phyloP scores from a whole-genome alignment of 23 red algal genomes.

The Porphyridium purpureum region DNA sequence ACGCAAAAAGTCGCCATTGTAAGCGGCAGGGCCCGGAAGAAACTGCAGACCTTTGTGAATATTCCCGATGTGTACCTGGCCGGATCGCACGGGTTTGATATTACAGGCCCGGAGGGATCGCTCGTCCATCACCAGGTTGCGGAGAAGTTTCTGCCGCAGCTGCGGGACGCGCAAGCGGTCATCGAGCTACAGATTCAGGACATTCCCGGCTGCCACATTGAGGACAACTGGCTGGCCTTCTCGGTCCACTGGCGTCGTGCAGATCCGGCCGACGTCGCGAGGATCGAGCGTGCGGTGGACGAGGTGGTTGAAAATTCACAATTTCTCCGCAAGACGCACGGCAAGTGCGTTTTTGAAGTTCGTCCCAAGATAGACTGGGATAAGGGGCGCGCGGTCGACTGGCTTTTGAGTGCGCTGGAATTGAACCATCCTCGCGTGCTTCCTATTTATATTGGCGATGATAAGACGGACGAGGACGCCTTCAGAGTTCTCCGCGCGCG shows the following conservation, averaged over 20 bases:
- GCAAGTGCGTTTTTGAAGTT: conserved; percentile 84
- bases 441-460: conserved; percentile 91
- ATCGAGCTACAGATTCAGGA: not conserved
- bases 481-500: too few species aligned
- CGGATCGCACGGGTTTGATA: conserved; percentile 85
- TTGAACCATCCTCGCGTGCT: conserved; percentile 38
- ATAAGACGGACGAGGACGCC: conserved; percentile 80
- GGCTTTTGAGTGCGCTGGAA: conserved; percentile 33
- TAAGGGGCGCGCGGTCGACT: conserved; percentile 80
- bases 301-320: conserved; percentile 16
- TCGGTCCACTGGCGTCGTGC: conserved; percentile 57
- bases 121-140: conserved; percentile 44
- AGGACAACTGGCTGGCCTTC: conserved; percentile 64
- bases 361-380: conserved; percentile 65
- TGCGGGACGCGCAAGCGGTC: conserved; percentile 9
- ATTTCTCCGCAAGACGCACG: conserved; percentile 31
- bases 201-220: conserved; percentile 34
- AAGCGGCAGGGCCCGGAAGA: conserved; percentile 41
- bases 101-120: conserved; percentile 15
- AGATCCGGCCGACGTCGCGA: conserved; percentile 4
- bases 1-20: conserved; percentile 61
- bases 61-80: conserved; percentile 55
- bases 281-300: conserved; percentile 13
- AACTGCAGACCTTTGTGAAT: conserved; percentile 43
- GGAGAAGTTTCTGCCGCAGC: not conserved